Percentiles rank a stretch among this genome's conserved stretches.
Conservation (phyloP, 768 basidiomycete species). For the Guyanaporus albipodus region DNA sequence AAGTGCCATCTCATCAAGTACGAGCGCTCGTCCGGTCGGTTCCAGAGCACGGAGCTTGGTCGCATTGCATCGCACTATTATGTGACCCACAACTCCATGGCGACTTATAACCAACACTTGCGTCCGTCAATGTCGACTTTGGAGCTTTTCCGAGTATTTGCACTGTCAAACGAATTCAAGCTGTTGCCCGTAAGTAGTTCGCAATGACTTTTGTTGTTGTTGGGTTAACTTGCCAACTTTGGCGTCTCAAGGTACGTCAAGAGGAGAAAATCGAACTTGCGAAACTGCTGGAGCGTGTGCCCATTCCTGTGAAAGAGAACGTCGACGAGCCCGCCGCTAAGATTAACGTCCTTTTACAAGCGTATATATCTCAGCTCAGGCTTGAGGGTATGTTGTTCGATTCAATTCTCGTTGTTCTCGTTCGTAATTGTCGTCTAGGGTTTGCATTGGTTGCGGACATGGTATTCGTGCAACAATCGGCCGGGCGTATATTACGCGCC, state of each 20-base stretch:
- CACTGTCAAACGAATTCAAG: constrained; percentile 5
- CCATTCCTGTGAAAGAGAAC: constrained; percentile 91
- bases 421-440: neutral
- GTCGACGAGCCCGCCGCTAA: constrained; percentile 97
- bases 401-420: neutral
- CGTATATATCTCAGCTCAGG: constrained; percentile 4
- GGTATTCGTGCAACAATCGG: constrained; percentile 97
- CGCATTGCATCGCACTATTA: constrained; percentile 3
- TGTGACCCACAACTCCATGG: constrained; percentile 86
- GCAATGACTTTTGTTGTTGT: neutral
- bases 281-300: constrained; percentile 2
- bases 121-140: constrained; percentile 81
- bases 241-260: constrained; percentile 53
- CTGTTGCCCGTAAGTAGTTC: constrained; percentile 15
- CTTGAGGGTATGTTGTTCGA: constrained; percentile 22
- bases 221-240: neutral
- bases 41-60: constrained; percentile 5
- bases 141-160: constrained; percentile 48
- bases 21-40: constrained; percentile 2
- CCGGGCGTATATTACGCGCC: constrained; percentile 51
- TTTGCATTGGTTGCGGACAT: constrained; percentile 41
- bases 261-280: constrained; percentile 41
- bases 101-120: constrained; percentile 92
- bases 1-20: constrained; percentile 95
- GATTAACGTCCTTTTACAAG: constrained; percentile 65